phyloP scores from a whole-genome alignment of 441 rosid genomes.

The Gossypium armourianum region DNA sequence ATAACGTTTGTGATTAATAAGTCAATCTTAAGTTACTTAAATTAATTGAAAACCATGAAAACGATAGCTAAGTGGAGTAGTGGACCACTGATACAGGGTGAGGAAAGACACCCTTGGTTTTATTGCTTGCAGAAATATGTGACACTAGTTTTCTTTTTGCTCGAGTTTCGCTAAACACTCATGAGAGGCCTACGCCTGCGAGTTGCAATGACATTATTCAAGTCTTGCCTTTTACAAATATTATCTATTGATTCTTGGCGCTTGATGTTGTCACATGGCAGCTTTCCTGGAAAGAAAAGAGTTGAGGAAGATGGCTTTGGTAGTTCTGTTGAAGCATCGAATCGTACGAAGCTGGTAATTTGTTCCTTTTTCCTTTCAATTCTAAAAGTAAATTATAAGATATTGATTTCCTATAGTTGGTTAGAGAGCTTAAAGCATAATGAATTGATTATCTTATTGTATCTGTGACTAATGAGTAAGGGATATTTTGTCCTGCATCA shows the following conservation, averaged over 20 bases:
- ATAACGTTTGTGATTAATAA: constrained; percentile 4
- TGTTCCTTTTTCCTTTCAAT: constrained; percentile 14
- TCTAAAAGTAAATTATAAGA: constrained; percentile 5
- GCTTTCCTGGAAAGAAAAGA: constrained; percentile 58
- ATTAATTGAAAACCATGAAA: constrained; percentile 16
- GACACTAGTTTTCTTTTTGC: not conserved
- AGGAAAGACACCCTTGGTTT: not conserved
- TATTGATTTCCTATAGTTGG: not conserved
- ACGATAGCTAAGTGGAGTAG: constrained; percentile 21
- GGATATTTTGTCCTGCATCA: not conserved
- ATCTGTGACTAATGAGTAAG: not conserved
- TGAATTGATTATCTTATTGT: not conserved
- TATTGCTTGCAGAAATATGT: constrained; percentile 5
- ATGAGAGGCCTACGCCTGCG: constrained; percentile 3
- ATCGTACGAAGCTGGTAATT: constrained; percentile 47
- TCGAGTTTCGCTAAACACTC: not conserved
- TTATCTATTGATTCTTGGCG: constrained; percentile 18
- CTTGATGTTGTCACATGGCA: constrained; percentile 27
- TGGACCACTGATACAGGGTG: constrained; percentile 21
- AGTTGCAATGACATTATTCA: constrained; percentile 17
- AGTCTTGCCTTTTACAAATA: constrained; percentile 17
- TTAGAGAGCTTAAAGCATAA: not conserved
- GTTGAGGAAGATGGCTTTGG: constrained; percentile 33
- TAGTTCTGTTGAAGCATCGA: constrained; percentile 36
- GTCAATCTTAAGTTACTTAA: not conserved